These are phyloP conservation scores for Hypoxylon cercidicola DNA, from an alignment of 495 filamentous ascomycete species.

Conservation along the genomic window DNA sequence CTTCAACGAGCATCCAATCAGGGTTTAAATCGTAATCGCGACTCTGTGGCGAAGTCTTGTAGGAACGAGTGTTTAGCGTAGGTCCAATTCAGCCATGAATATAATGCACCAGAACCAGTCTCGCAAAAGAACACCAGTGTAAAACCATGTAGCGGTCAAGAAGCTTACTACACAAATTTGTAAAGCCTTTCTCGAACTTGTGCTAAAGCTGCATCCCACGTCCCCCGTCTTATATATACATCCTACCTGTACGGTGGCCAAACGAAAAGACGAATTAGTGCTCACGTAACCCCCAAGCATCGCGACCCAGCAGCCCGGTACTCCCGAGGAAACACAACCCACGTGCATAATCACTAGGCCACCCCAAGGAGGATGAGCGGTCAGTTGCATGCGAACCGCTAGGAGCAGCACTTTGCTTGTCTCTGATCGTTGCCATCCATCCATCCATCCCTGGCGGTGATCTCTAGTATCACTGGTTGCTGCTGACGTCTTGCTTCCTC, in stretches of 20 bases:
- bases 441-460: conserved; percentile 9
- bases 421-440: neutral
- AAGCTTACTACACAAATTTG: neutral
- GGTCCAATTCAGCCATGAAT: no score
- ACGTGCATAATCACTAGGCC: conserved; percentile 18
- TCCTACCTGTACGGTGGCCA: neutral
- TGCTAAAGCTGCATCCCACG: neutral
- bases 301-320: conserved; percentile 33
- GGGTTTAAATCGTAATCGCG: no score
- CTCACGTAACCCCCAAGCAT: conserved; percentile 14
- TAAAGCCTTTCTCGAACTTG: neutral
- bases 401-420: no score
- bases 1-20: no score
- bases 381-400: conserved; percentile 1
- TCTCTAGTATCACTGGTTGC: conserved; percentile 19
- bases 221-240: neutral
- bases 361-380: conserved; percentile 23
- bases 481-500: neutral
- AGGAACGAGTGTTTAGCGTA: no score
- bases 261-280: neutral
- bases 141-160: conserved; percentile 1
- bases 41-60: no score
- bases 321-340: conserved; percentile 36
- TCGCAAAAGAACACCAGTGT: neutral
- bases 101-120: neutral